Evolutionary conservation across 108 stramenopile species (phyloP).

Genomic region (Conticribra weissflogii): DNA sequence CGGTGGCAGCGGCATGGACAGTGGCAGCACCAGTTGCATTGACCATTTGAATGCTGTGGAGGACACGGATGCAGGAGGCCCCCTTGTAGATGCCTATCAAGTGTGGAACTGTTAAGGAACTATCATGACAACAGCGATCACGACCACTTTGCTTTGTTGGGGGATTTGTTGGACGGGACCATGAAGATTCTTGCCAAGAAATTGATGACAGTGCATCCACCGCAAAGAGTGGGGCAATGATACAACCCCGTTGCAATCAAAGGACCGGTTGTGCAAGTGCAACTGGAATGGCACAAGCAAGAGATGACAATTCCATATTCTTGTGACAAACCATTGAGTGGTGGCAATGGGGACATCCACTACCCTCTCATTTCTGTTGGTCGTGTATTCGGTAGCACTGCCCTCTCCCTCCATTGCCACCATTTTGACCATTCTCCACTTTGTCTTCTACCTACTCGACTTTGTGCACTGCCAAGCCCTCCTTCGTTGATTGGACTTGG

Average conservation of each 20-base stretch:
- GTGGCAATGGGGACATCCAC: not conserved
- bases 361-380: conserved; percentile 14
- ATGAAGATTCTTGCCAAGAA: conserved; percentile 20
- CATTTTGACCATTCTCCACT: conserved; percentile 42
- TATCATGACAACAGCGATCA: too few relatives aligned
- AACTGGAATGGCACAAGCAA: conserved; percentile 26
- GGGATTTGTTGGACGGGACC: conserved; percentile 35
- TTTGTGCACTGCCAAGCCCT: conserved; percentile 63
- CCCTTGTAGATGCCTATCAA: conserved; percentile 37
- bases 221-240: not conserved
- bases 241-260: conserved; percentile 26
- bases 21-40: not conserved
- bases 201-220: not conserved
- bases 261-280: conserved; percentile 28
- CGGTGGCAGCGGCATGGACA: not conserved
- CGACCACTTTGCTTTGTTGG: conserved; percentile 25
- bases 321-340: too few relatives aligned
- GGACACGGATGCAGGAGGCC: not conserved
- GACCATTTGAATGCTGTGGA: not conserved
- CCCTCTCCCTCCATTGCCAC: conserved; percentile 23
- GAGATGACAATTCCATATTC: not conserved
- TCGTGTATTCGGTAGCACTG: conserved; percentile 3
- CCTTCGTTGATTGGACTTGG: conserved; percentile 44
- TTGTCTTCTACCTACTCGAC: conserved; percentile 44
- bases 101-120: conserved; percentile 21